Conservation (phyloP, 2,329 filamentous ascomycete species). For the Penicillium italicum region DNA sequence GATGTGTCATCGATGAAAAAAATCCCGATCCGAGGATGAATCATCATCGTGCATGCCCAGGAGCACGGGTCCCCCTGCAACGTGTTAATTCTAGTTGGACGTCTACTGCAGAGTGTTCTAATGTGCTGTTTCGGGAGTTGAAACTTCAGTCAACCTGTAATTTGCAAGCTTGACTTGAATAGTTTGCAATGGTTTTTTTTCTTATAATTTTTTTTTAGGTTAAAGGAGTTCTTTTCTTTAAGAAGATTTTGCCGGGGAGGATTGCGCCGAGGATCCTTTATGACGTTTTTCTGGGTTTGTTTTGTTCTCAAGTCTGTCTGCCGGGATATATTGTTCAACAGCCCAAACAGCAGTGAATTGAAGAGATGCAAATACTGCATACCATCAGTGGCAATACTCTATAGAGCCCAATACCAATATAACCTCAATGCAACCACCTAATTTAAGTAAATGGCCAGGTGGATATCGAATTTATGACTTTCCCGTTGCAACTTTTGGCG, state of each 20-base stretch:
- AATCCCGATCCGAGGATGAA: conserved; percentile 14
- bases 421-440: not conserved
- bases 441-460: not conserved
- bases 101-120: not conserved
- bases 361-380: not conserved
- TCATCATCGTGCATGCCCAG: conserved; percentile 15
- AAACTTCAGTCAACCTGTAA: not conserved
- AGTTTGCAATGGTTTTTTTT: not conserved
- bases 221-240: too few relatives aligned
- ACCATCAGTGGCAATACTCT: not conserved
- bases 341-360: not conserved
- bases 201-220: too few relatives aligned
- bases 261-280: not conserved
- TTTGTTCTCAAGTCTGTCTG: not conserved
- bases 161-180: not conserved
- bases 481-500: not conserved
- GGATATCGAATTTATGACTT: not conserved
- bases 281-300: conserved; percentile 2
- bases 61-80: conserved; percentile 14
- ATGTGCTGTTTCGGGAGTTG: not conserved
- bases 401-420: not conserved
- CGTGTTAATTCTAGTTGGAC: not conserved
- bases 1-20: conserved; percentile 9
- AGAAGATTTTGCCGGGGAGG: not conserved
- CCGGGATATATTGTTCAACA: not conserved